A percentile compares a stretch with the other conserved stretches of the same genome.
Evolutionary conservation across 345 rosid species (phyloP).

Genomic region (Syzygium aromaticum): DNA sequence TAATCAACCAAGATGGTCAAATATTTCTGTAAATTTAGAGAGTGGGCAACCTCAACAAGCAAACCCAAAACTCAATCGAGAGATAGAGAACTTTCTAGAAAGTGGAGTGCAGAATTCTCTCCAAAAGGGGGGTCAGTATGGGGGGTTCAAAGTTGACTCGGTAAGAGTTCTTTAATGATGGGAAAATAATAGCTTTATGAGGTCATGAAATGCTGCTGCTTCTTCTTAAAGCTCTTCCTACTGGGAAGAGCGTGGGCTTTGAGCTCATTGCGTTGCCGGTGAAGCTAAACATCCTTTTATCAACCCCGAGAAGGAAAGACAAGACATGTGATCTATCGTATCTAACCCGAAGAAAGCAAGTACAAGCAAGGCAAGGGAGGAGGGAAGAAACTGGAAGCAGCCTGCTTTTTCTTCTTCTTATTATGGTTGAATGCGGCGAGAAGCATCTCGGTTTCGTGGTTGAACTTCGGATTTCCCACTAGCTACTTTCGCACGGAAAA

Average conservation of each 20-base stretch:
- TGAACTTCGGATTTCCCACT: neutral
- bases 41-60: neutral
- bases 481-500: neutral
- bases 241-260: neutral
- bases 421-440: neutral
- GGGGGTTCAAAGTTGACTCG: conserved; percentile 34
- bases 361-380: neutral
- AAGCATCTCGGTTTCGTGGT: neutral
- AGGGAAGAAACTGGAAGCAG: neutral
- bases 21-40: neutral
- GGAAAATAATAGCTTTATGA: neutral
- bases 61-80: neutral
- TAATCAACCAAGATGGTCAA: neutral
- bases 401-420: neutral
- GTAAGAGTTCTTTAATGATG: conserved; percentile 1
- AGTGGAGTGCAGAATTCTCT: conserved; percentile 3
- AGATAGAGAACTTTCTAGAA: conserved; percentile 9
- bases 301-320: conserved; percentile 15
- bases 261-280: conserved; percentile 15
- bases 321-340: neutral
- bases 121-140: conserved; percentile 20
- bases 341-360: neutral
- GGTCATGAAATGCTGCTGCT: neutral
- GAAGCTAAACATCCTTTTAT: conserved; percentile 13
- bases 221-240: neutral